Evolutionary conservation across 1,284 basidiomycete genomes (phyloP).

Genomic region (Mycena citricolor): DNA sequence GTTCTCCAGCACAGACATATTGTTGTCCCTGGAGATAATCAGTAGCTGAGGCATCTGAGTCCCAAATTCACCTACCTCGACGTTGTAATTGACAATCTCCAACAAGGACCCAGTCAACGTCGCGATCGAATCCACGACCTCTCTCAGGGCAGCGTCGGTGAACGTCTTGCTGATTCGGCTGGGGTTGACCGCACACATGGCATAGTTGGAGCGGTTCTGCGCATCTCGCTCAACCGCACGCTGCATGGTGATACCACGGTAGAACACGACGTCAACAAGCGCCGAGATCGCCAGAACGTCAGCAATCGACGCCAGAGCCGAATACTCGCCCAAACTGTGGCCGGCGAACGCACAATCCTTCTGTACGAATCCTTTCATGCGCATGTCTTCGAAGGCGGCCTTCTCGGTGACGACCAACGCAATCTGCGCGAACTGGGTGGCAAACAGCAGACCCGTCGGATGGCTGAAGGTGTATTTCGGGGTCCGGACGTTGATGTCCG

Average conservation of each 20-base stretch:
- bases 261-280: constrained; percentile 98
- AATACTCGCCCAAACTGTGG: constrained; percentile 98
- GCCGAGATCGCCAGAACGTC: constrained; percentile 94
- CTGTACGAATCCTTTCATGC: constrained; percentile 92
- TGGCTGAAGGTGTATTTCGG: constrained; percentile 97
- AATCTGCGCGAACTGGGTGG: constrained; percentile 98
- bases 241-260: constrained; percentile 99
- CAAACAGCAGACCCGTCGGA: constrained; percentile 92
- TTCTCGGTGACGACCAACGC: constrained; percentile 97
- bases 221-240: constrained; percentile 94
- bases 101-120: constrained; percentile 77
- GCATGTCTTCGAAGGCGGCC: constrained; percentile 98
- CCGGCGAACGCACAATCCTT: constrained; percentile 92
- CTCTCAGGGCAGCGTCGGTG: constrained; percentile 88
- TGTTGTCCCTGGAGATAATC: constrained; percentile 71
- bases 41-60: constrained; percentile 6
- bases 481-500: constrained; percentile 89
- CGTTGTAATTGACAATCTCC: constrained; percentile 98
- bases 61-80: constrained; percentile 65
- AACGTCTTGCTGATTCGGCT: constrained; percentile 93
- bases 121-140: constrained; percentile 91
- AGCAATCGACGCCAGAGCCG: constrained; percentile 94
- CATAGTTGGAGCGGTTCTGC: constrained; percentile 92
- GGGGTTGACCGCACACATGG: constrained; percentile 98
- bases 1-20: constrained; percentile 97